Conservation (phyloP, 164 flowering plant genomes). For the Sedum album region DNA sequence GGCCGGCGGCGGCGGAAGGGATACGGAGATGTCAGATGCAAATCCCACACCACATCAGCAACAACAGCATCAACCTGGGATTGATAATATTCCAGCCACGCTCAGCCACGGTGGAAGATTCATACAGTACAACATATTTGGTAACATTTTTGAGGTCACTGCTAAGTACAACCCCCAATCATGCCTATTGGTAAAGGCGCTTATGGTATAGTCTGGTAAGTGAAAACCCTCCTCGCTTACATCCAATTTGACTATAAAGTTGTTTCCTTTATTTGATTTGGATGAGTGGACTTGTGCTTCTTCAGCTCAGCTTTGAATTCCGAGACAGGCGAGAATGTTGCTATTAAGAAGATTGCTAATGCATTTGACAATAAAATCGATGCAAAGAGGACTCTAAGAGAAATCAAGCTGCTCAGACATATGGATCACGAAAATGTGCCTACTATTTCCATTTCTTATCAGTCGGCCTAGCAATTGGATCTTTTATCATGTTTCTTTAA, state of each 20-base stretch:
- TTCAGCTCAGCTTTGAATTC: conserved; percentile 81
- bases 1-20: conserved; percentile 26
- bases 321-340: conserved; percentile 83
- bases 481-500: neutral
- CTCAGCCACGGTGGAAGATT: conserved; percentile 86
- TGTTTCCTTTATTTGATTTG: neutral
- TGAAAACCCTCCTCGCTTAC: neutral
- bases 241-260: no score
- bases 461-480: no score
- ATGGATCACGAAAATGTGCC: conserved; percentile 98
- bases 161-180: conserved; percentile 89
- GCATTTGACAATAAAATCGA: conserved; percentile 93
- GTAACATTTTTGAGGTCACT: conserved; percentile 90
- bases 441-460: neutral
- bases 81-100: conserved; percentile 62
- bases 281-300: neutral
- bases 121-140: conserved; percentile 92
- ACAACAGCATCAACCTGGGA: conserved; percentile 25
- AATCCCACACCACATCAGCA: conserved; percentile 21
- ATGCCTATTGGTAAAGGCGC: conserved; percentile 99
- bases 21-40: conserved; percentile 56
- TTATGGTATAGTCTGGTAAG: conserved; percentile 93
- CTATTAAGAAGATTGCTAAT: conserved; percentile 89
- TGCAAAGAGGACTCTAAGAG: conserved; percentile 93
- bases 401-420: conserved; percentile 91